Evolutionary conservation across 2,329 filamentous ascomycete genomes (phyloP), one percentile per base, ranked within the genome.

Genomic region (Zymoseptoria ardabiliae): DNA sequence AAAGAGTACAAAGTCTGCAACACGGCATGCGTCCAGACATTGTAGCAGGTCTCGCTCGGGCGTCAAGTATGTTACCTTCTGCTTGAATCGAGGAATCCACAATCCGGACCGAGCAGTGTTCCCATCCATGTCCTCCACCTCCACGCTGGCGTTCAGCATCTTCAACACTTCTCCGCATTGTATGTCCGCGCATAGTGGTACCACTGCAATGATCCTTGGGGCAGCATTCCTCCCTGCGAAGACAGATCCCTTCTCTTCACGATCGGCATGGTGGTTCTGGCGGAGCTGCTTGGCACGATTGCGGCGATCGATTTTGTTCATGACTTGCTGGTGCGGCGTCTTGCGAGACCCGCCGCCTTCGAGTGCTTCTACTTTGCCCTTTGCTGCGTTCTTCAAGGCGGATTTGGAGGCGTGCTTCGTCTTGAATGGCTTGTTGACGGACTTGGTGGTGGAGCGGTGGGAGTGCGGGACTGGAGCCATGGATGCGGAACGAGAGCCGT

Each of bases 261-360:
- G 89, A 68, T 94, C 91, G 71, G 86, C 86, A 71, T 91, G 86
- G 76, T 97, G 97, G 67, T 86, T 81, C 63, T 89, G 79, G 69
- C 93, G 89, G 74, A 88, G 86, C 79, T 99, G 94, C 75, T 93
- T 93, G 68, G 91, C 90, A 79, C 96, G 91, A 75, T 99, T 97
- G 69, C 91, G 87, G 61, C 94, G 88, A 76, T 96, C 91, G 74
- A 99, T 84, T 77, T 97, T 99, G 60, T 91, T 96, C 90, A 97
- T 93, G 77, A 97, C 85, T 78, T 96, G 91, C 74, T 99, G 94
- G 74, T 96, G 91, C 58, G 90, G 90, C 17, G 93, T 96, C 75
- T 90, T 95, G 71, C 93, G 86, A 68, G 81, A 80, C 5, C 63
- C 64, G 62, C 87, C 87, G 69, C 82, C 85, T 71, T 96, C 89